A percentile compares a stretch with the other conserved stretches of the same genome.
These are phyloP conservation scores for Sporormia fimetaria DNA, from an alignment of 495 filamentous ascomycete species.

Conservation along the genomic window DNA sequence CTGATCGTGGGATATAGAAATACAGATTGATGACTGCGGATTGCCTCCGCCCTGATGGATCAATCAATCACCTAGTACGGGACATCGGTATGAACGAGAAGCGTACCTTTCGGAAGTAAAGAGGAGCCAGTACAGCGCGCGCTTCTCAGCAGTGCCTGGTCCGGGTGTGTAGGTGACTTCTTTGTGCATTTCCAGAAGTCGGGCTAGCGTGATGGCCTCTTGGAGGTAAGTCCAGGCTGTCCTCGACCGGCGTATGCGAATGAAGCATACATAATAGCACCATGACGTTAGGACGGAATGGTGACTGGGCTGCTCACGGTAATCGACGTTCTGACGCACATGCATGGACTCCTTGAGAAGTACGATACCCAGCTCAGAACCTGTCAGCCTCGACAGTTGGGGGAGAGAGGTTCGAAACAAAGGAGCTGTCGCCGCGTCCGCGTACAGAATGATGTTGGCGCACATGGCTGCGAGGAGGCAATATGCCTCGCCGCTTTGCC, in stretches of 20 bases:
- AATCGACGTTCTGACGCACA: slow-evolving; percentile 63
- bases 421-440: slow-evolving; percentile 57
- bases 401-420: slow-evolving; percentile 30
- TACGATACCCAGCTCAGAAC: slow-evolving; percentile 25
- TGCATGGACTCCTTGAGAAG: slow-evolving; percentile 66
- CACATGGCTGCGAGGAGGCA: slow-evolving; percentile 69
- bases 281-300: slow-evolving; percentile 65
- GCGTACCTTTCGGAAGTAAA: slow-evolving; percentile 57
- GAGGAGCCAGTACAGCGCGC: slow-evolving; percentile 60
- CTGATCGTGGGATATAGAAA: too few relatives aligned
- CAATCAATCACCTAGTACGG: neutral
- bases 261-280: slow-evolving; percentile 67
- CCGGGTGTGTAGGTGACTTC: slow-evolving; percentile 44
- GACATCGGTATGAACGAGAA: neutral
- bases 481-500: slow-evolving; percentile 60
- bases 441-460: slow-evolving; percentile 77
- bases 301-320: slow-evolving; percentile 55
- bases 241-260: slow-evolving; percentile 58
- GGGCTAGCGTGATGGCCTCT: slow-evolving; percentile 54
- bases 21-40: slow-evolving; percentile 56
- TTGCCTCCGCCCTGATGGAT: slow-evolving; percentile 52
- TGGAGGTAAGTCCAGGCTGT: slow-evolving; percentile 64
- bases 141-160: slow-evolving; percentile 42
- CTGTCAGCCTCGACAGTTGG: slow-evolving; percentile 14
- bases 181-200: slow-evolving; percentile 46